Evolutionary conservation across 1,284 basidiomycete species (phyloP), one percentile per base, ranked within the genome.

Genomic region (Cystobasidium sp.): DNA sequence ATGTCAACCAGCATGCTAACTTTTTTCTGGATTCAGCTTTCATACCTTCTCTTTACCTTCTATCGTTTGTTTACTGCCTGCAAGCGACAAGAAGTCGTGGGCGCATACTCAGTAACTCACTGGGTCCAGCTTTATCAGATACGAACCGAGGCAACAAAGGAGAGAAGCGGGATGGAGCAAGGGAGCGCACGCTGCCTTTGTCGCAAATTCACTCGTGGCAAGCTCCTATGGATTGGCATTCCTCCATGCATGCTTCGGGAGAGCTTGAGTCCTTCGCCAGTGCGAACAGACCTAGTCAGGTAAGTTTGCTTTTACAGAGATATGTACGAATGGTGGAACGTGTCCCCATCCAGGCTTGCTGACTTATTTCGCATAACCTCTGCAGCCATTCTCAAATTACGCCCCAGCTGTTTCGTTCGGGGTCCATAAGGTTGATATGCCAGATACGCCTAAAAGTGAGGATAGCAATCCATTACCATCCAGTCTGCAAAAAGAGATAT

Each of bases 31-130:
- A 20, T 12, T 24, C 49, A 53, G 51, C 70, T 24, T 58, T 47
- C 18, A 52, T 66, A 6, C 70, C 70, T n/a, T 73, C 70, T 1
- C 51, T 73, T 6, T 73, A 73, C 47, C 52, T 73, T 22, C 52
- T 73, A 10, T 55, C 62, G 9, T 73, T 73, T 18, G 63, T 66
- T 1, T 73, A 66, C 43, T 73, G 70, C 55, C 62, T 73, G 7
- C 59, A 66, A 41, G 70, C 22, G 0, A 73, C 70, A 9, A n/a
- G 64, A 43, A 31, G 47, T 37, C 53, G 55, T 7, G 46, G 61
- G 6, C 61, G 61, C 20, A 22, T 63, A 7, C 20, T 63, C 1
- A 41, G 37, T 9, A 59, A 39, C 43, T 59, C 56, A 1, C 31
- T 41, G 16, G 56, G 56, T 41, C 37, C 37, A 18, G 56, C 39